Conservation (phyloP, 2,329 filamentous ascomycete genomes). For the Cladosporium sp. region DNA sequence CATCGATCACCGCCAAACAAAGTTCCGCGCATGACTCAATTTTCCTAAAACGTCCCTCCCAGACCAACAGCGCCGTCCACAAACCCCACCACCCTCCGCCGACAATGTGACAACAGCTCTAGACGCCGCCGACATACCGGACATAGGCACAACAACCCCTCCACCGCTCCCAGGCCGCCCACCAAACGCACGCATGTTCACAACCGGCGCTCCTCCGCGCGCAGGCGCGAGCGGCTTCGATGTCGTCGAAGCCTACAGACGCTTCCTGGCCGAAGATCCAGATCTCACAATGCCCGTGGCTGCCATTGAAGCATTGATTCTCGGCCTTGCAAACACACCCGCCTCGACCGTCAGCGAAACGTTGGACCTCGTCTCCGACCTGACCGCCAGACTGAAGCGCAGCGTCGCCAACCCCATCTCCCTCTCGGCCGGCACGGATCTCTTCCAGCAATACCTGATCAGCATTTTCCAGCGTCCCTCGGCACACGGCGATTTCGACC, state of each 20-base stretch:
- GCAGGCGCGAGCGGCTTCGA: conserved; percentile 31
- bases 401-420: conserved; percentile 85
- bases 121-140: background rate
- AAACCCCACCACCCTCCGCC: background rate
- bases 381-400: conserved; percentile 72
- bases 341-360: conserved; percentile 91
- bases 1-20: background rate
- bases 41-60: conserved; percentile 3
- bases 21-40: conserved; percentile 1
- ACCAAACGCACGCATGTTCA: conserved; percentile 13
- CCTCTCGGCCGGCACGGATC: conserved; percentile 86
- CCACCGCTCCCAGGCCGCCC: conserved; percentile 12
- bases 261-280: conserved; percentile 63
- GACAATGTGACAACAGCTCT: background rate
- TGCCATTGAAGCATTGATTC: conserved; percentile 85
- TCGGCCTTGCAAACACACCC: conserved; percentile 72
- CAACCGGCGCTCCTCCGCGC: conserved; percentile 4
- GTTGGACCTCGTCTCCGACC: conserved; percentile 73
- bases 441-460: conserved; percentile 92
- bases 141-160: background rate
- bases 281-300: conserved; percentile 95
- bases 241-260: conserved; percentile 63
- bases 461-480: conserved; percentile 58
- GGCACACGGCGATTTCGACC: conserved; percentile 65
- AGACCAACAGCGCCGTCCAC: background rate